Base-by-base conservation (phyloP, 2,329 filamentous ascomycete species). In the Aspergillus ustus region DNA sequence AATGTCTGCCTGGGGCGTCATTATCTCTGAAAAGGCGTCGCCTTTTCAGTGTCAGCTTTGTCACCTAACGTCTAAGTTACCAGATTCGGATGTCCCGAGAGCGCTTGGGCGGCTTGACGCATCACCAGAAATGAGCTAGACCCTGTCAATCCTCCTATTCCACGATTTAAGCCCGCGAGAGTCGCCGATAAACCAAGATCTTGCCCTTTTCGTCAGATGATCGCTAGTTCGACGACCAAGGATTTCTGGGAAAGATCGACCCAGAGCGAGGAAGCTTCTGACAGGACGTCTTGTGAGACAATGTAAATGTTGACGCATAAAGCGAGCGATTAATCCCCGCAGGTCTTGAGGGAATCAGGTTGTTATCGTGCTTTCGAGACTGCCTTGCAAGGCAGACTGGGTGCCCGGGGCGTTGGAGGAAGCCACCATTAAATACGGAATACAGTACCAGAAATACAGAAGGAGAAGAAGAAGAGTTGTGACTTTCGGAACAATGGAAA, bases 131-230 rank as follows among this genome's bases (percentile, higher is more conserved):
- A 46, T 29, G 44, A 61, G 31, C 52, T 49, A 61, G 49, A 61
- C 59, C 59, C 59, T 61, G 59, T 49, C 53, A 61, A 61, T 61
- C 59, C 29, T 57, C 53, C 31, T 28, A 34, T 51, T 57, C 20
- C 20, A 52, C 13, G 53, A 53, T 61, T 56, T 52, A 56, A 57
- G 49, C 53, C 49, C 59, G 28, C 29, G 40, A 34, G 22, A 22
- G 53, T 49, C 11, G 17, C 4, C 17, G 59, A 61, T 61, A 46
- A 29, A 49, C 59, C 43, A 43, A 57, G 59, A 57, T 57, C 49
- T 49, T 61, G 52, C 59, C 48, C 48, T 15, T 48, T 51, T 17
- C 25, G 53, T 44, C 49, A 43, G 53, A 49, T 56, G 43, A 61
- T 61, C 53, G 22, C 4, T 52, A 37, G 31, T 31, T 44, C 3